phyloP scores from a whole-genome alignment of 2,329 filamentous ascomycete species.

The Cordyceps farinosa region DNA sequence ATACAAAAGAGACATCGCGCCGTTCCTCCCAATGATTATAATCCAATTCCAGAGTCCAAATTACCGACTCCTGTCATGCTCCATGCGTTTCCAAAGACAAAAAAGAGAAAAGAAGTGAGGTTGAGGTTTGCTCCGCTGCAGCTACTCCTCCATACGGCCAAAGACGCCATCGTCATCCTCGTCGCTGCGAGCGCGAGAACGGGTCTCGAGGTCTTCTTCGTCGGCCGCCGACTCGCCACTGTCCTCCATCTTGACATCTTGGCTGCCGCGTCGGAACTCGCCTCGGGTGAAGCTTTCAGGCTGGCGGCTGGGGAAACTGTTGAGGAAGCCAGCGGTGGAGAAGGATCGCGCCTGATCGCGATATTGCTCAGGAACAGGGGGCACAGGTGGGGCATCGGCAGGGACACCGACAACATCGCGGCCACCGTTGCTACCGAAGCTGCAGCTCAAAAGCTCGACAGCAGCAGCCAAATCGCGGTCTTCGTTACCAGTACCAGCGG shows the following conservation, averaged over 20 bases:
- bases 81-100: constrained; percentile 23
- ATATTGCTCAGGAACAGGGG: constrained; percentile 78
- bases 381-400: constrained; percentile 79
- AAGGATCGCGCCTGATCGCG: constrained; percentile 58
- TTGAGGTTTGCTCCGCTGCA: constrained; percentile 21
- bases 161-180: constrained; percentile 96
- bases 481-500: constrained; percentile 71
- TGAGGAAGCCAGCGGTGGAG: constrained; percentile 59
- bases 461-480: constrained; percentile 86
- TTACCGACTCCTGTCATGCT: constrained; percentile 22
- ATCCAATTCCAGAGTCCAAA: constrained; percentile 31
- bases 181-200: constrained; percentile 64
- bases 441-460: constrained; percentile 85
- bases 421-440: constrained; percentile 74
- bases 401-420: constrained; percentile 60
- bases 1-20: constrained; percentile 48
- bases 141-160: constrained; percentile 88
- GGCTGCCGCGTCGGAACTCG: constrained; percentile 46
- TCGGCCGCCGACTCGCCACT: constrained; percentile 61
- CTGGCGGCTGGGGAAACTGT: constrained; percentile 58
- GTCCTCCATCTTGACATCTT: constrained; percentile 66
- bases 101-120: constrained; percentile 19
- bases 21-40: constrained; percentile 29
- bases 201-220: constrained; percentile 63
- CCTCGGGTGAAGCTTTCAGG: constrained; percentile 64